Conservation (phyloP, 495 filamentous ascomycete genomes). For the Aspergillus asperescens region DNA sequence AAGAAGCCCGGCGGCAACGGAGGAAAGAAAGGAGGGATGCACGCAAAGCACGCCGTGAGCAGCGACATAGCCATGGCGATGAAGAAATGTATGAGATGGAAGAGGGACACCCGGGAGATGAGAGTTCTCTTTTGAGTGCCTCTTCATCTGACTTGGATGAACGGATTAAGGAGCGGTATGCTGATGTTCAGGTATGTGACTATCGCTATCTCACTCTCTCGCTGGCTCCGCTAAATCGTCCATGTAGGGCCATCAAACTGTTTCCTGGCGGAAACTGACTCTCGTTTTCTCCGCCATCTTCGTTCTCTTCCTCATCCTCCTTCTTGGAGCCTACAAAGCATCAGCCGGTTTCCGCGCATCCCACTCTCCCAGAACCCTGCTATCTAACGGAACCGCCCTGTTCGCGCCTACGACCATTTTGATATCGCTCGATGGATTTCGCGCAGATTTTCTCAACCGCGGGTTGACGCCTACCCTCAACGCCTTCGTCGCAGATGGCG, state of each 20-base stretch:
- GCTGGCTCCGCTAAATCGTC: constrained; percentile 7
- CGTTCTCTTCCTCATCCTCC: constrained; percentile 48
- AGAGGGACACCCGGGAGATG: constrained; percentile 66
- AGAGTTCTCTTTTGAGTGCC: constrained; percentile 38
- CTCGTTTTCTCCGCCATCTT: constrained; percentile 37
- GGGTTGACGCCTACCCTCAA: constrained; percentile 78
- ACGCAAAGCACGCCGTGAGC: constrained; percentile 42
- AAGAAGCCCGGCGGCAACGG: constrained; percentile 42
- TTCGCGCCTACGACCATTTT: constrained; percentile 90
- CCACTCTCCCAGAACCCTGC: constrained; percentile 19
- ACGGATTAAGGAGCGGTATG: constrained; percentile 25
- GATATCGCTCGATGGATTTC: constrained; percentile 92
- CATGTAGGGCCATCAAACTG: constrained; percentile 15
- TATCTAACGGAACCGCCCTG: constrained; percentile 65
- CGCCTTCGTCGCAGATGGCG: constrained; percentile 70
- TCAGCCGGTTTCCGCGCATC: constrained; percentile 34
- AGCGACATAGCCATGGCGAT: constrained; percentile 50
- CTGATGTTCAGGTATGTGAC: constrained; percentile 29
- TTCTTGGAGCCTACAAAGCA: constrained; percentile 51
- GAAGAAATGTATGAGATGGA: constrained; percentile 87
- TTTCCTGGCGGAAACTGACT: constrained; percentile 29
- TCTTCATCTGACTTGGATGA: constrained; percentile 43
- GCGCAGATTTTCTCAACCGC: constrained; percentile 87
- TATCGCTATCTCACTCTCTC: no score
- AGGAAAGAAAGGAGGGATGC: constrained; percentile 42